These are phyloP conservation scores for Termitomyces sp. DNA, from an alignment of 768 basidiomycete genomes.

Conservation along the genomic window DNA sequence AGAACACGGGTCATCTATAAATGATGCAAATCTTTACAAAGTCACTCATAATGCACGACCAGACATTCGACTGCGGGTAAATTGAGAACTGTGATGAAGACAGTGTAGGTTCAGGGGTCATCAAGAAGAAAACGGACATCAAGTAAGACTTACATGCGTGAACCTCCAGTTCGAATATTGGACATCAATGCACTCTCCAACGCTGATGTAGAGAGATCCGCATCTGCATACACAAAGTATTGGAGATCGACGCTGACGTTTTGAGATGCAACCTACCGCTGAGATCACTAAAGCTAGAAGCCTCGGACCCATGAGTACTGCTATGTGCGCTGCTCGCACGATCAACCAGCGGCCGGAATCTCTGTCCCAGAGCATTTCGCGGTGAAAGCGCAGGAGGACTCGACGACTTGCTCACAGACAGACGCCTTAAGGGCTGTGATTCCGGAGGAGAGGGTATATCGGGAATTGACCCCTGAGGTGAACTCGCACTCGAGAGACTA, in stretches of 20 bases:
- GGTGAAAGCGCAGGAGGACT: constrained; percentile 58
- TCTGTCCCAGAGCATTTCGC: constrained; percentile 48
- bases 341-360: constrained; percentile 39
- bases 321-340: constrained; percentile 46
- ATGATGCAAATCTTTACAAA: not conserved
- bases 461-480: constrained; percentile 74
- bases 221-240: constrained; percentile 35
- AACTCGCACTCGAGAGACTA: constrained; percentile 69
- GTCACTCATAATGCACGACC: constrained; percentile 19
- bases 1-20: constrained; percentile 8
- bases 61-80: constrained; percentile 29
- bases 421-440: constrained; percentile 46
- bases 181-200: constrained; percentile 78
- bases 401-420: constrained; percentile 51
- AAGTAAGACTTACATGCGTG: constrained; percentile 58
- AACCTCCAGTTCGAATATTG: constrained; percentile 62
- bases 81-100: constrained; percentile 27
- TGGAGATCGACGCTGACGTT: not conserved
- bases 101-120: not conserved
- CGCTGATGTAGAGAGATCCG: constrained; percentile 73
- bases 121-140: not conserved
- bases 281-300: constrained; percentile 82
- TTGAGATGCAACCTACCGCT: constrained; percentile 47
- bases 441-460: constrained; percentile 70
- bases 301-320: constrained; percentile 65